These are phyloP conservation scores for Septoria linicola DNA, from an alignment of 2,329 filamentous ascomycete genomes.

Conservation along the genomic window DNA sequence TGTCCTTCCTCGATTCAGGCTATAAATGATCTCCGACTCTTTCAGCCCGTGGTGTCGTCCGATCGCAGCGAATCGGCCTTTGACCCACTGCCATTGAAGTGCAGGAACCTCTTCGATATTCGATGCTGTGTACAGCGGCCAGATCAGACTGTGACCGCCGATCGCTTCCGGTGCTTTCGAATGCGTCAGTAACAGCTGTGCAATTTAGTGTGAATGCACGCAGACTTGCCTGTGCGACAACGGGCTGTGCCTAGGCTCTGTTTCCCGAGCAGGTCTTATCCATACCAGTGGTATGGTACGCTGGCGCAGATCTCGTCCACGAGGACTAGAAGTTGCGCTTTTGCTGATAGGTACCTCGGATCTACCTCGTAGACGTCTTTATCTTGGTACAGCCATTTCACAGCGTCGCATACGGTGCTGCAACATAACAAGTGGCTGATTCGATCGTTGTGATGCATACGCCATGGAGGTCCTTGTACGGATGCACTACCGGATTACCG, in stretches of 20 bases:
- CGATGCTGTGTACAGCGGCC: slow-evolving; percentile 11
- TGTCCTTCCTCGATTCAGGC: slow-evolving; percentile 5
- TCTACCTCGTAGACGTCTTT: neutral
- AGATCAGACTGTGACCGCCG: slow-evolving; percentile 13
- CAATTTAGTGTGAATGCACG: too few species aligned
- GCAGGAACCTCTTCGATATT: slow-evolving; percentile 12
- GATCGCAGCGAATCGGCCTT: slow-evolving; percentile 7
- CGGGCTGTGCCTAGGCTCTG: neutral
- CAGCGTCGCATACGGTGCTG: slow-evolving; percentile 10
- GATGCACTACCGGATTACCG: slow-evolving; percentile 5
- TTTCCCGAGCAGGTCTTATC: neutral
- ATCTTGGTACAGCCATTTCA: slow-evolving; percentile 12
- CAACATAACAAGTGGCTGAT: slow-evolving; percentile 16
- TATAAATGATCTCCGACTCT: slow-evolving; percentile 2
- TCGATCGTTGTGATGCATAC: slow-evolving; percentile 9
- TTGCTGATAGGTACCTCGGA: slow-evolving; percentile 3
- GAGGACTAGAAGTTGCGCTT: slow-evolving; percentile 1
- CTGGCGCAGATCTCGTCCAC: slow-evolving; percentile 17
- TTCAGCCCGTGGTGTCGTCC: slow-evolving; percentile 12
- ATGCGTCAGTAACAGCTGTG: too few species aligned
- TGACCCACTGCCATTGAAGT: slow-evolving; percentile 10
- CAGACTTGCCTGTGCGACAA: neutral
- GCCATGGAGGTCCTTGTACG: slow-evolving; percentile 12
- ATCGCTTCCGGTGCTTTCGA: slow-evolving; percentile 2
- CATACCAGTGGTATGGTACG: slow-evolving; percentile 16